Evolutionary conservation across 2,329 filamentous ascomycete species (phyloP).

Genomic region (Coleophoma cylindrospora): DNA sequence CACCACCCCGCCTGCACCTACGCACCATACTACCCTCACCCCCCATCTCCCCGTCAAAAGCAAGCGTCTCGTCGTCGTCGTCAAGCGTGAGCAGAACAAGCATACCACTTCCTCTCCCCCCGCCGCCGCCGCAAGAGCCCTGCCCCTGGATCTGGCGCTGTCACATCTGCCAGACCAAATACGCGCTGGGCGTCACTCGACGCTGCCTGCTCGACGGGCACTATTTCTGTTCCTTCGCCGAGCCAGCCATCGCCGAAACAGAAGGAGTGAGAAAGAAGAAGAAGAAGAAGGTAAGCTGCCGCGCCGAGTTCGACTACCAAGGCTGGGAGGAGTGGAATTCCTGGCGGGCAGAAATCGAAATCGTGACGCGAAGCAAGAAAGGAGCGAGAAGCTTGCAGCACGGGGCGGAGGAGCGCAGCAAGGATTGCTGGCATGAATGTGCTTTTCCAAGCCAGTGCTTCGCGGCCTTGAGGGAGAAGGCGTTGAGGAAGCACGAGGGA

Average conservation of each 20-base stretch:
- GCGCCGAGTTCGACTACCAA: constrained; percentile 14
- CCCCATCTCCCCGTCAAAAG: constrained; percentile 11
- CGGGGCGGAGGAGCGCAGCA: neutral
- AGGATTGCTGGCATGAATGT: constrained; percentile 14
- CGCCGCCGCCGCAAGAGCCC: constrained; percentile 1
- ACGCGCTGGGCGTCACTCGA: constrained; percentile 27
- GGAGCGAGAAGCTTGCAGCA: too few species aligned
- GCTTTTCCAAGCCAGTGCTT: constrained; percentile 15
- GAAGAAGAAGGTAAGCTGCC: constrained; percentile 3
- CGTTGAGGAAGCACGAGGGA: neutral
- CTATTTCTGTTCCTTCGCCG: constrained; percentile 14
- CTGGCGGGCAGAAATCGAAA: constrained; percentile 8
- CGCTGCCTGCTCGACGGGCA: constrained; percentile 27
- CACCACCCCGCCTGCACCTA: constrained; percentile 11
- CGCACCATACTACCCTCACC: constrained; percentile 17
- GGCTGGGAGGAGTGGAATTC: constrained; percentile 11
- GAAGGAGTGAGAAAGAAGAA: neutral
- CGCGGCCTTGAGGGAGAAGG: neutral
- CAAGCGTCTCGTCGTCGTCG: too few species aligned
- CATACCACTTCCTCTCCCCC: too few species aligned
- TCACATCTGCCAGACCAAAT: constrained; percentile 25
- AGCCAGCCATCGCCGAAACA: neutral
- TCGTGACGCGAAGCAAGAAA: neutral
- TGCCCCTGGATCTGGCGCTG: constrained; percentile 31
- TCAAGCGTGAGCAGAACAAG: too few species aligned